phyloP scores from a whole-genome alignment of 495 filamentous ascomycete genomes.

The Penicillium salamii region DNA sequence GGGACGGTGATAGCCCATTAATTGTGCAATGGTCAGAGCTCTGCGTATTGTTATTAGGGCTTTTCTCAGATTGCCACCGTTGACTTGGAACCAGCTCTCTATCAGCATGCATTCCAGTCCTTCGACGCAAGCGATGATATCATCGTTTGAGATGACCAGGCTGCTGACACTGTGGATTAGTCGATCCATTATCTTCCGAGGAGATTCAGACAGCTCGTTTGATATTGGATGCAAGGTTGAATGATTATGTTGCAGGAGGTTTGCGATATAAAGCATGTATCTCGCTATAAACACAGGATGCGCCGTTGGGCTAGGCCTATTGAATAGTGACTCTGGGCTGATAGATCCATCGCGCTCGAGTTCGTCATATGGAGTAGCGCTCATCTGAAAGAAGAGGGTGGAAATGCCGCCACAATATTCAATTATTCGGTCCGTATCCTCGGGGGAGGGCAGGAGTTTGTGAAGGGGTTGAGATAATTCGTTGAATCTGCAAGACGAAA shows the following conservation, averaged over 20 bases:
- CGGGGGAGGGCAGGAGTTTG: neutral
- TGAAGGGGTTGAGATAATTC: neutral
- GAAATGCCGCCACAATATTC: neutral
- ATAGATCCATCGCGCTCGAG: constrained; percentile 10
- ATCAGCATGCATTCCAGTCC: constrained; percentile 44
- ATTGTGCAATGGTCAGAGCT: constrained; percentile 37
- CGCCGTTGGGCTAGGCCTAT: neutral
- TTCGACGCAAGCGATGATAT: constrained; percentile 20
- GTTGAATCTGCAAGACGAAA: neutral
- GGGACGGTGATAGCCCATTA: constrained; percentile 42
- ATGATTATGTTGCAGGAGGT: constrained; percentile 8
- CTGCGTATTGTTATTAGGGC: constrained; percentile 37
- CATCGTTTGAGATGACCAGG: constrained; percentile 8
- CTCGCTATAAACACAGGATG: constrained; percentile 16
- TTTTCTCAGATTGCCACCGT: constrained; percentile 43
- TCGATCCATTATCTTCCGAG: constrained; percentile 1
- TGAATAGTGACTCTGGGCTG: neutral
- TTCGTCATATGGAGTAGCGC: constrained; percentile 7
- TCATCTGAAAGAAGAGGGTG: neutral
- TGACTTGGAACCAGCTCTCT: constrained; percentile 38
- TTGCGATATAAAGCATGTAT: constrained; percentile 9
- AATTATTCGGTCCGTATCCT: neutral
- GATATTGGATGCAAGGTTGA: neutral
- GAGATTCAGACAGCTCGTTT: constrained; percentile 7
- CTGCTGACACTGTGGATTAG: constrained; percentile 2